These are phyloP conservation scores for Agaricus bisporus DNA, from an alignment of 768 basidiomycete genomes.

Conservation along the genomic window DNA sequence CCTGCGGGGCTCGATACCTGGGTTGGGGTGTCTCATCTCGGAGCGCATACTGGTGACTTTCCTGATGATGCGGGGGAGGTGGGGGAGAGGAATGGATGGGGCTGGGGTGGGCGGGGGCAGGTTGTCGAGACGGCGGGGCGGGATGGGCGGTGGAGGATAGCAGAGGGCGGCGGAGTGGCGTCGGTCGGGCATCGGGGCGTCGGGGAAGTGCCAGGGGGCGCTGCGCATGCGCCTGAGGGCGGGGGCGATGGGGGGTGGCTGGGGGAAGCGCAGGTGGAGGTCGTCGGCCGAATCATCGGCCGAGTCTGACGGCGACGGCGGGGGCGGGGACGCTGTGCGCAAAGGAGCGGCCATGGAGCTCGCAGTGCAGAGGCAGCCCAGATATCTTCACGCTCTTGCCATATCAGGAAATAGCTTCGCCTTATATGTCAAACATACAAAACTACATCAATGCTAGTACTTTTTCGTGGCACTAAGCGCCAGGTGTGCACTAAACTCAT, in stretches of 20 bases:
- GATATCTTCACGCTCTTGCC: background rate
- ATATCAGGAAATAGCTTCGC: slow-evolving; percentile 11
- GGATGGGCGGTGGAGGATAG: slow-evolving; percentile 3
- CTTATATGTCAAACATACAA: slow-evolving; percentile 11
- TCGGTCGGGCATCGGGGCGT: slow-evolving; percentile 19
- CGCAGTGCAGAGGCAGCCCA: background rate
- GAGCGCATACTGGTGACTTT: slow-evolving; percentile 32
- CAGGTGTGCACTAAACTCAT: slow-evolving; percentile 92
- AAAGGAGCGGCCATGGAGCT: background rate
- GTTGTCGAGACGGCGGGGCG: slow-evolving; percentile 1
- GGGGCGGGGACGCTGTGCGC: slow-evolving; percentile 8
- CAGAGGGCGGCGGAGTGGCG: slow-evolving; percentile 11
- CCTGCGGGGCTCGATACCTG: slow-evolving; percentile 10
- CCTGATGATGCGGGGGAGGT: slow-evolving; percentile 27
- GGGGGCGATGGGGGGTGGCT: slow-evolving; percentile 36
- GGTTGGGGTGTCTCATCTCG: slow-evolving; percentile 13
- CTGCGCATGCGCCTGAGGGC: slow-evolving; percentile 37
- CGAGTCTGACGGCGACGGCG: background rate
- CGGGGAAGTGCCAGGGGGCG: slow-evolving; percentile 25
- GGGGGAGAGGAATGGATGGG: slow-evolving; percentile 3
- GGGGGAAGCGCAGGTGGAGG: slow-evolving; percentile 30
- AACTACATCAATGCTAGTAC: slow-evolving; percentile 25
- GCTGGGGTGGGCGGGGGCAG: slow-evolving; percentile 3
- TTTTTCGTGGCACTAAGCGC: slow-evolving; percentile 75
- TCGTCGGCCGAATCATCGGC: slow-evolving; percentile 1